Evolutionary conservation across 1,284 basidiomycete genomes (phyloP), one percentile per base, ranked within the genome.

Genomic region (Thecaphora thlaspeos): DNA sequence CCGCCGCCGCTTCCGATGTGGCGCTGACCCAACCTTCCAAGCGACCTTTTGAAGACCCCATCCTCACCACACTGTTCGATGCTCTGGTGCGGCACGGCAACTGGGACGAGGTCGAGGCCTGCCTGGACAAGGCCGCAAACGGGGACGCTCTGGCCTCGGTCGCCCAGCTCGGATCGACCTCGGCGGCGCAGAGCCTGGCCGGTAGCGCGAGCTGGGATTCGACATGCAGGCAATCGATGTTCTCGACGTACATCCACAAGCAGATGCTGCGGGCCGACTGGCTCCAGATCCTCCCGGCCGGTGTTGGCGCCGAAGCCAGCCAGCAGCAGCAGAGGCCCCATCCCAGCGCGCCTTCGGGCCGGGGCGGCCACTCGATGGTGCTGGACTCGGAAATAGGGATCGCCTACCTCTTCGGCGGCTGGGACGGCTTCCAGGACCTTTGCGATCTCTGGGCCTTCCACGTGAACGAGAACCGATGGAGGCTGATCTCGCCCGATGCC

Each of bases 301-400:
- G 14, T 7, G 28, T 30, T 7, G 36, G 36, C 10, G 32, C 32
- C 17, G 10, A 10, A 9, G 32, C 38, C 38, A 21, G 38, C 38
- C 18, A 39, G 10, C 17, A 37, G 36, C 37, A 19, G 18, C 18
- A 39, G 9, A 2, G 28, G 30, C 37, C 23, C 36, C 19, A n/a
- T 4, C 45, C 61, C n/a, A 39, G 23, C 15, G 57, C 55, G 9
- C 73, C 78, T 1, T 51, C 57, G 0, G 67, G 72, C 8, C 83
- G 89, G 2, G 88, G 88, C 18, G 89, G 89, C 0, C 88, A 90
- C 64, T 85, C 88, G 22, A 88, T 90, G 87, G 89, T 87, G 66
- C 83, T 90, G 60, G 89, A 91, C 72, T 79, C 83, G 26, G 81
- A 82, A 12, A 82, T 83, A 36, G 83, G 84, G 5, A 77, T 83